Evolutionary conservation across 306 rosid genomes (phyloP).

Genomic region (Canavalia gladiata): DNA sequence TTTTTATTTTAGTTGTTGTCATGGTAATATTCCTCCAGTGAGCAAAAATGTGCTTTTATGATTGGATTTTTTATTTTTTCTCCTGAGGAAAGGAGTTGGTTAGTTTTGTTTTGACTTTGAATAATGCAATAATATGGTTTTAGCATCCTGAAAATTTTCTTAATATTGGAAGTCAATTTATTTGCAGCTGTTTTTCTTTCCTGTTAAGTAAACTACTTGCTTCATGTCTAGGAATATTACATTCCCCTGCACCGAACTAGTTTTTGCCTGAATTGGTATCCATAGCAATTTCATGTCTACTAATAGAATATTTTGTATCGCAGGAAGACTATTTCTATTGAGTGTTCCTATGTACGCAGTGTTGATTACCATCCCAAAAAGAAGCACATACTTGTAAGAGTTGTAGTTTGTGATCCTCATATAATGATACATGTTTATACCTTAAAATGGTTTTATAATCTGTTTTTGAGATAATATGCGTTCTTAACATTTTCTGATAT

Average conservation of each 20-base stretch:
- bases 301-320: slow-evolving; percentile 48
- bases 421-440: slow-evolving; percentile 17
- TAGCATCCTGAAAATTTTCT: background rate
- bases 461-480: background rate
- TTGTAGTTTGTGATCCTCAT: slow-evolving; percentile 34
- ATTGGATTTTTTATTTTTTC: background rate
- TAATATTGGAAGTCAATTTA: slow-evolving; percentile 20
- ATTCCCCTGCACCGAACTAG: slow-evolving; percentile 25
- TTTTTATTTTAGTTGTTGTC: slow-evolving; percentile 35
- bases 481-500: slow-evolving; percentile 32
- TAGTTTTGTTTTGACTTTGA: slow-evolving; percentile 34
- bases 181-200: slow-evolving; percentile 14
- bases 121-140: slow-evolving; percentile 34
- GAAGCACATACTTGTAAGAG: slow-evolving; percentile 85
- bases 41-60: slow-evolving; percentile 12
- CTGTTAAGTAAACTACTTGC: slow-evolving; percentile 5
- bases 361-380: slow-evolving; percentile 80
- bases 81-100: background rate
- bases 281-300: slow-evolving; percentile 44
- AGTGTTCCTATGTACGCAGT: slow-evolving; percentile 82
- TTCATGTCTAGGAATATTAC: slow-evolving; percentile 23
- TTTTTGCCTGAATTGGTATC: slow-evolving; percentile 27
- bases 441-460: slow-evolving; percentile 6
- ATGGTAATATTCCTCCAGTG: slow-evolving; percentile 14
- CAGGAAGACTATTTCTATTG: slow-evolving; percentile 87